phyloP scores from a whole-genome alignment of 2,329 filamentous ascomycete species.

The Calonectria fujianensis region DNA sequence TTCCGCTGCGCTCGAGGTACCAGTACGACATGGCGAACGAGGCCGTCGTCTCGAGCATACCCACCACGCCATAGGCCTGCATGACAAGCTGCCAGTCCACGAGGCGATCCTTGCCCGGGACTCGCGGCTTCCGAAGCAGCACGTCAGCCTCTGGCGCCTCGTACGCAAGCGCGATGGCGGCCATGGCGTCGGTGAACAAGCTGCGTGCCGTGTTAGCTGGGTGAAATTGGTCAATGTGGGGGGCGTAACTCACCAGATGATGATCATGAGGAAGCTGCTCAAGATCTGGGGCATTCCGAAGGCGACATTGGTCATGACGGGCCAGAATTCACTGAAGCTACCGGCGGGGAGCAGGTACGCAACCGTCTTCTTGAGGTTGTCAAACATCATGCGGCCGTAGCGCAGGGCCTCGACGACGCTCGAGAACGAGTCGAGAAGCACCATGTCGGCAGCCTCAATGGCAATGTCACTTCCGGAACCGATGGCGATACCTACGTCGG shows the following conservation, averaged over 20 bases:
- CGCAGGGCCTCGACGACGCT: constrained; percentile 83
- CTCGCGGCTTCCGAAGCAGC: constrained; percentile 80
- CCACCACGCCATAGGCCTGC: constrained; percentile 83
- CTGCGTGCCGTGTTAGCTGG: constrained; percentile 54
- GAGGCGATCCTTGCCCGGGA: constrained; percentile 81
- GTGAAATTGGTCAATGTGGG: neutral
- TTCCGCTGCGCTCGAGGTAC: constrained; percentile 77
- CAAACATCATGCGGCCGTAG: constrained; percentile 85
- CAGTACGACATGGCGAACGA: constrained; percentile 81
- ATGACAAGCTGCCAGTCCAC: constrained; percentile 84
- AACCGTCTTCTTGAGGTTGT: constrained; percentile 83
- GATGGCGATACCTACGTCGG: constrained; percentile 89
- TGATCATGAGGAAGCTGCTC: constrained; percentile 83
- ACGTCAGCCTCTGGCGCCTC: constrained; percentile 87
- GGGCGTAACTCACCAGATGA: constrained; percentile 70
- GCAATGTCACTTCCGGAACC: constrained; percentile 89
- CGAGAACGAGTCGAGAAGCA: constrained; percentile 84
- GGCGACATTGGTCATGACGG: constrained; percentile 82
- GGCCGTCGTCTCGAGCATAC: constrained; percentile 75
- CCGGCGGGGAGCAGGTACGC: constrained; percentile 85
- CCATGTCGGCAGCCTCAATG: constrained; percentile 87
- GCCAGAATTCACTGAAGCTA: constrained; percentile 85
- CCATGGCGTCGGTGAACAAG: constrained; percentile 86
- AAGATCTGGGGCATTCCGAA: constrained; percentile 85
- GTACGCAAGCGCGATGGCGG: constrained; percentile 83